These are phyloP conservation scores for Sphagnurus paluster DNA, from an alignment of 1,284 basidiomycete genomes.

Conservation along the genomic window DNA sequence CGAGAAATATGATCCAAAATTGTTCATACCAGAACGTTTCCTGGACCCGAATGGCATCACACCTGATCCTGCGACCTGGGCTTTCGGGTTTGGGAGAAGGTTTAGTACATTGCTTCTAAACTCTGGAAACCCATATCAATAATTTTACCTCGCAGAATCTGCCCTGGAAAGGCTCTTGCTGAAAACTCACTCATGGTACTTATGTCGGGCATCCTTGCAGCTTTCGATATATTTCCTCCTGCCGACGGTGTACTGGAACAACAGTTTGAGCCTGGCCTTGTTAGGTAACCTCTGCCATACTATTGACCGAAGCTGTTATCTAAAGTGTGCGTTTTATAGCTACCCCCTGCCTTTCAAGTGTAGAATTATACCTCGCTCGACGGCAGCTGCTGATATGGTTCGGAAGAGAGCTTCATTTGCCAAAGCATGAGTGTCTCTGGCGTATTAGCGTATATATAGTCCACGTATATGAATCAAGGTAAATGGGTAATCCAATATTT, in stretches of 20 bases:
- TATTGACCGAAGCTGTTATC: neutral
- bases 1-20: neutral
- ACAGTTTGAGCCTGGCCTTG: neutral
- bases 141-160: neutral
- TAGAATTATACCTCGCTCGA: neutral
- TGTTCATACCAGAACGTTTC: slow-evolving; percentile 8
- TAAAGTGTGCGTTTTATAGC: neutral
- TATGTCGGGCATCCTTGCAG: neutral
- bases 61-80: neutral
- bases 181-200: slow-evolving; percentile 5
- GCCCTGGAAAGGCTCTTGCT: slow-evolving; percentile 4
- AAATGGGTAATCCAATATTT: no score
- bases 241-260: neutral
- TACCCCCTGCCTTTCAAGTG: neutral
- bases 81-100: slow-evolving; percentile 5
- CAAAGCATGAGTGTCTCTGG: no score
- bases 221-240: neutral
- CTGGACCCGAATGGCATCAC: neutral
- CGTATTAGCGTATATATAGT: no score
- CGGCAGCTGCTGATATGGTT: no score
- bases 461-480: no score
- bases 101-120: no score
- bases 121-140: no score
- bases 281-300: neutral
- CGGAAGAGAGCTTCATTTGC: no score